Conservation (phyloP, 306 rosid species). For the Malus fusca region DNA sequence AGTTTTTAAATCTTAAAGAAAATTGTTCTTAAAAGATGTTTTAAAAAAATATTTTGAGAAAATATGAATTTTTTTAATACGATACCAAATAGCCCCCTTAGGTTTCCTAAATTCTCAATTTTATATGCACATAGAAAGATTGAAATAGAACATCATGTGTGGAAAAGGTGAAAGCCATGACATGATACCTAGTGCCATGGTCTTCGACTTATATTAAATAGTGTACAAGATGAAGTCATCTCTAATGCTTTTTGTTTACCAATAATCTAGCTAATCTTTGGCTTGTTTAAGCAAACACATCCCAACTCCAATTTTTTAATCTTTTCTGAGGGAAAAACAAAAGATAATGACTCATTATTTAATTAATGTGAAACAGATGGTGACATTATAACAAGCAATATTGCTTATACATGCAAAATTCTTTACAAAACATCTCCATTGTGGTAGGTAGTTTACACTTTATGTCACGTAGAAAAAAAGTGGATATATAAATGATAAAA, state of each 20-base stretch:
- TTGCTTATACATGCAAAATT: background rate
- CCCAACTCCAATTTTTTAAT: conserved; percentile 13
- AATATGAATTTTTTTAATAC: no score
- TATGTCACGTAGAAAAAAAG: background rate
- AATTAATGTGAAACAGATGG: background rate
- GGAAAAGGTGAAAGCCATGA: no score
- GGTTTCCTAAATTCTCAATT: no score
- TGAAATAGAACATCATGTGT: background rate
- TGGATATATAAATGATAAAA: background rate
- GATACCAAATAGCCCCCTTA: no score
- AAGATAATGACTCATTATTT: conserved; percentile 7
- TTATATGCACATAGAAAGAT: background rate
- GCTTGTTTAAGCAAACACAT: conserved; percentile 13
- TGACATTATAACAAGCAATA: conserved; percentile 17
- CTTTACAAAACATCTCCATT: background rate
- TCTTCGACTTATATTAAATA: background rate
- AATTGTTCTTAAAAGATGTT: no score
- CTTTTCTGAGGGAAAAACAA: conserved; percentile 2
- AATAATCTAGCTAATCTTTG: conserved; percentile 23
- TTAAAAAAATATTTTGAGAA: no score
- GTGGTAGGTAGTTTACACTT: background rate
- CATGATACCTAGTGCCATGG: no score
- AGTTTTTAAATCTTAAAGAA: no score
- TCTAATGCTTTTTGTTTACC: conserved; percentile 11
- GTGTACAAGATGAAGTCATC: conserved; percentile 15